Evolutionary conservation across 83 land plant species (phyloP), one percentile per base, ranked within the genome.

Genomic region (Thuja plicata): DNA sequence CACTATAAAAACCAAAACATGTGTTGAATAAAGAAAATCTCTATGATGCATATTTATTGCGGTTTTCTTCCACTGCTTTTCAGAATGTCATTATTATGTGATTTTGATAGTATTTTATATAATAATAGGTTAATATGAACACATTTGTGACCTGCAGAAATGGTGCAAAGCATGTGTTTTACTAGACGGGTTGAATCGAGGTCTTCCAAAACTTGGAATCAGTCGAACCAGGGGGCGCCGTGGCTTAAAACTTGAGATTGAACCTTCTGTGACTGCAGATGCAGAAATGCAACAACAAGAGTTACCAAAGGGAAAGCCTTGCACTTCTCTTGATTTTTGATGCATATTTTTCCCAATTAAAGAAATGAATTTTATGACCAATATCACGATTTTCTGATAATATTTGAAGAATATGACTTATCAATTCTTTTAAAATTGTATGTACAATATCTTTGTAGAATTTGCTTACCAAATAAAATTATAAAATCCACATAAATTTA

Each of bases 111-210:
- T 48, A 16, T 87, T 10, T 34, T 12, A 24, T 40, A 16, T 32
- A 7, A 16, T 32, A 16, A 52, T 19, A 87, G 11, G 11, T 48
- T 41, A 24, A 40, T 60, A 70, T 83, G 1, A 21, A 73, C 6
- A 32, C 35, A 12, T 37, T 35, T 32, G 0, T 76, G 54, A 19
- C 84, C 21, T 90, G 92, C 96, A 97, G 99, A 96, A 96, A 94
- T 95, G 95, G 93, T 97, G 99, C 89, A 97, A 97, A 92, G 99
- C 99, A 35, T 97, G 99, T 94, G 98, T 97, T 43, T 87, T 97
- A 41, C 92, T 97, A 82, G 99, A 97, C 85, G 98, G 98, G 57
- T 85, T 97, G 73, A 97, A 97, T 88, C 94, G 96, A 66, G 99
- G 99, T 27, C 92, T 95, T 82, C 99, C 99, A 76, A 93, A 95